Conservation (phyloP, 768 basidiomycete genomes). For the Pisolithus albus region DNA sequence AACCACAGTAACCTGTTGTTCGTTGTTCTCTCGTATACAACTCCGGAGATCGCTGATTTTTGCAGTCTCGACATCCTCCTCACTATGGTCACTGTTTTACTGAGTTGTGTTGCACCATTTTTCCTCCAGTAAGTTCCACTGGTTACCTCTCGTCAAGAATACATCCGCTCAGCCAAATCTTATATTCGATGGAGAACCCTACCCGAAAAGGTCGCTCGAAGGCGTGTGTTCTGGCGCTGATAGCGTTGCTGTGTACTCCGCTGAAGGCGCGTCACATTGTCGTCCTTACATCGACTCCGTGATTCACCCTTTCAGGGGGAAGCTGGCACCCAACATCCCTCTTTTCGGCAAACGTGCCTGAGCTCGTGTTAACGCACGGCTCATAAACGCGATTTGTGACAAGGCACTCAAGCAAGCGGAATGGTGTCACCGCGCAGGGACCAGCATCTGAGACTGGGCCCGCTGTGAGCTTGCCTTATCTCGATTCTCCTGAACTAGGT, state of each 20-base stretch:
- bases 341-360: conserved; percentile 39
- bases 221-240: conserved; percentile 45
- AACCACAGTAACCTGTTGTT: conserved; percentile 35
- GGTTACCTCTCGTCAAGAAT: background rate
- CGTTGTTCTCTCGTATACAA: background rate
- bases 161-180: conserved; percentile 18
- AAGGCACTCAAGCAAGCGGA: conserved; percentile 48
- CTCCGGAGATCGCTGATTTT: background rate
- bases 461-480: background rate
- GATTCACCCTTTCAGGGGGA: conserved; percentile 13
- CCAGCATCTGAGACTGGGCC: no score
- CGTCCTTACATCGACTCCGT: no score
- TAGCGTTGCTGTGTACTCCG: conserved; percentile 37
- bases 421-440: no score
- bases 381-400: conserved; percentile 49
- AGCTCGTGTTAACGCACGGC: conserved; percentile 38
- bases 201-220: conserved; percentile 30
- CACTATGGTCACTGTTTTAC: conserved; percentile 36
- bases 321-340: conserved; percentile 35
- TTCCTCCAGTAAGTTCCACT: conserved; percentile 35
- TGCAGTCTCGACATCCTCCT: conserved; percentile 33
- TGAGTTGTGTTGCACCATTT: conserved; percentile 46
- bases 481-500: conserved; percentile 49
- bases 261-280: conserved; percentile 27
- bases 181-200: conserved; percentile 30